phyloP scores from a whole-genome alignment of 2,329 filamentous ascomycete genomes.

The Fusarium sp. region DNA sequence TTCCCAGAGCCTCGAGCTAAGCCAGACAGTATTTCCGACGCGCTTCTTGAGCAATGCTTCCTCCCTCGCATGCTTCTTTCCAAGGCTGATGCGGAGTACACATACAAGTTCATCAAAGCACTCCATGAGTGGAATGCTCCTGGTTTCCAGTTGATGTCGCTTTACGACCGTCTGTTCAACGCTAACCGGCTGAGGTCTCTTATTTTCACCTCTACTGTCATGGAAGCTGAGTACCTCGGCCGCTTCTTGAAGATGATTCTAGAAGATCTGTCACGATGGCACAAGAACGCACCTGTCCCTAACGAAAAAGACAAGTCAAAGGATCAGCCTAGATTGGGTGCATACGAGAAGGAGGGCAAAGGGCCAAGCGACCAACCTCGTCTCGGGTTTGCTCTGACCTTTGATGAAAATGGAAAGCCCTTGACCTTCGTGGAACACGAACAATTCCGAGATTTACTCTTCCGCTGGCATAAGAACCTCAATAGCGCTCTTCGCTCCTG shows the following conservation, averaged over 20 bases:
- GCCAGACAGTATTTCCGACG: constrained; percentile 73
- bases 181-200: constrained; percentile 81
- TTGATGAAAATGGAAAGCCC: constrained; percentile 73
- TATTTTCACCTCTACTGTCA: constrained; percentile 88
- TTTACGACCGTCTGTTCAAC: constrained; percentile 86
- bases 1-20: constrained; percentile 74
- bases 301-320: constrained; percentile 50
- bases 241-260: constrained; percentile 87
- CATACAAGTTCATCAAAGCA: constrained; percentile 85
- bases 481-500: constrained; percentile 83
- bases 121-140: constrained; percentile 85
- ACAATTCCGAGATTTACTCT: constrained; percentile 84
- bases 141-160: constrained; percentile 84
- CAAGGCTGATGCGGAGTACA: constrained; percentile 87
- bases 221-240: constrained; percentile 92
- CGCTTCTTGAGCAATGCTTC: constrained; percentile 88
- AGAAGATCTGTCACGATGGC: constrained; percentile 84
- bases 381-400: constrained; percentile 79
- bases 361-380: constrained; percentile 62
- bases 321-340: constrained; percentile 68
- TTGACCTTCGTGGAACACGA: constrained; percentile 81
- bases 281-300: constrained; percentile 72
- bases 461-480: constrained; percentile 89
- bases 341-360: constrained; percentile 82
- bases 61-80: constrained; percentile 88